Conservation (phyloP, 202 grass and related monocot species). For the Miscanthus sacchariflorus region DNA sequence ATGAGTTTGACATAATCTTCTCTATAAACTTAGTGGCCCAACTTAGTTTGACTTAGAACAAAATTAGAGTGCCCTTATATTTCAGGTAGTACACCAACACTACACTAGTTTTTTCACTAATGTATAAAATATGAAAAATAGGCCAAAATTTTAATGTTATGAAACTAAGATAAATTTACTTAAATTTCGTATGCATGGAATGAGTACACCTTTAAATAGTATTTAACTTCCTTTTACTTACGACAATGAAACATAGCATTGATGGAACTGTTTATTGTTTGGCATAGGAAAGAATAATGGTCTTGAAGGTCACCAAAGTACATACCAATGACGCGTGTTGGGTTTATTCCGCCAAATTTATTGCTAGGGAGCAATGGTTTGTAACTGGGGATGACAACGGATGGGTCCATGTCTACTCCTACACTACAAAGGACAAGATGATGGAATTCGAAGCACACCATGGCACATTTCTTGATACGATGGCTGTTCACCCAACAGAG, state of each 20-base stretch:
- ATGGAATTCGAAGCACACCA: constrained; percentile 2
- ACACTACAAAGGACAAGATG: background rate
- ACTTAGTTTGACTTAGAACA: no score
- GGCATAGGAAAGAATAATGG: background rate
- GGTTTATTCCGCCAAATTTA: background rate
- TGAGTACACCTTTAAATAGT: no score
- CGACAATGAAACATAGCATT: background rate
- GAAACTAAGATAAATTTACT: no score
- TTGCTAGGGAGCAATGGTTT: background rate
- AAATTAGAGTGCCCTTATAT: no score
- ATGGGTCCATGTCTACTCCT: background rate
- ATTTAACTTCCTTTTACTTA: no score
- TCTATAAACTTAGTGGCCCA: no score
- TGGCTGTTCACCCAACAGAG: constrained; percentile 20
- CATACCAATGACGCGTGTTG: background rate
- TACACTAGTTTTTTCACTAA: no score
- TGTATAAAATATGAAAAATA: no score
- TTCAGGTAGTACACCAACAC: no score
- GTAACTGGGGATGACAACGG: background rate
- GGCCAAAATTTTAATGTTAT: no score
- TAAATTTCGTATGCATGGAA: no score
- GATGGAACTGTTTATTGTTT: background rate
- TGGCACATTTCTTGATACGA: background rate
- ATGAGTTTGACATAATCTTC: no score
- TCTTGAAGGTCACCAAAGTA: background rate